Conservation (phyloP, 805 yeast genomes). For the Metschnikowia lachancei region DNA sequence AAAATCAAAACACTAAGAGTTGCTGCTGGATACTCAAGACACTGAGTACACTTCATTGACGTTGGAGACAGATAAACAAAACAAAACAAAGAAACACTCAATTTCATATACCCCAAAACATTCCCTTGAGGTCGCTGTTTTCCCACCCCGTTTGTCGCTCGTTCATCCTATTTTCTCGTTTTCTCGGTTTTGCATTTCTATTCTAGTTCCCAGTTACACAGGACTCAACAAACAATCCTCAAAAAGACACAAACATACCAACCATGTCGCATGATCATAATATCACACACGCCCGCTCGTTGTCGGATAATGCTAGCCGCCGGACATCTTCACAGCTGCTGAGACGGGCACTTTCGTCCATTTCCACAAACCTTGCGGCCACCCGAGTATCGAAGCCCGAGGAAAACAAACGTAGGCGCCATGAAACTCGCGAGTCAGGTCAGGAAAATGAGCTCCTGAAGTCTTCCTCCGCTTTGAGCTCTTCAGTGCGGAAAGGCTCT, state of each 20-base stretch:
- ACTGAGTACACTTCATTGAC: too few relatives aligned
- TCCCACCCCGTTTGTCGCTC: constrained; percentile 7
- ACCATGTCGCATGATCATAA: constrained; percentile 7
- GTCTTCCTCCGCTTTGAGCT: constrained; percentile 3
- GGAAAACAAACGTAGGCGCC: constrained; percentile 19
- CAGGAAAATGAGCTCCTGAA: constrained; percentile 16
- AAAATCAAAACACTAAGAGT: too few relatives aligned
- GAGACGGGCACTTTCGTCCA: constrained; percentile 17
- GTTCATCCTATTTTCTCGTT: not conserved
- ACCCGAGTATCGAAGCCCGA: constrained; percentile 20
- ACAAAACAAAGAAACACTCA: too few relatives aligned
- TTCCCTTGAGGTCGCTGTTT: not conserved
- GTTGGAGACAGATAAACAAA: too few relatives aligned
- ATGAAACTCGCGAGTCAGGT: constrained; percentile 18
- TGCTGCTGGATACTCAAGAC: too few relatives aligned
- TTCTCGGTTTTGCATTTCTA: constrained; percentile 1
- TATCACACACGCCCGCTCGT: constrained; percentile 17
- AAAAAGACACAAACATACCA: not conserved
- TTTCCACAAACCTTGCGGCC: constrained; percentile 19
- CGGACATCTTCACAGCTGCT: constrained; percentile 15
- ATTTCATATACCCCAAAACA: too few relatives aligned
- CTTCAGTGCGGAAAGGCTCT: constrained; percentile 11
- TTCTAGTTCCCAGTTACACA: not conserved
- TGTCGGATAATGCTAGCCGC: constrained; percentile 15
- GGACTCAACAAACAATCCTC: not conserved